Base-by-base conservation (phyloP, 2,329 filamentous ascomycete species). In the Exophiala sp. region DNA sequence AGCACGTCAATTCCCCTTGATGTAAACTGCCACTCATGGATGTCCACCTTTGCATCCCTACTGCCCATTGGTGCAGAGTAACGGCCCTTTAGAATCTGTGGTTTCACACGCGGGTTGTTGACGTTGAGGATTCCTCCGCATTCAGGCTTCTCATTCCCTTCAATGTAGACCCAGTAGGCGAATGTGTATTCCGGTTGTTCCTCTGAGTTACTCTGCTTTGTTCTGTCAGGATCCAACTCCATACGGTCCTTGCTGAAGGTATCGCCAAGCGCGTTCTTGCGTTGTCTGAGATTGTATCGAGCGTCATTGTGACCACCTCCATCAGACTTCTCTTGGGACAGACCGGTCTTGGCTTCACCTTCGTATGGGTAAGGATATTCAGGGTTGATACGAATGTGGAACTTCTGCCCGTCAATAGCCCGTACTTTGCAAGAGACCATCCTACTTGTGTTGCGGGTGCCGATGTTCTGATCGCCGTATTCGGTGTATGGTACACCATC, bases 1-100 rank as follows among this genome's bases (percentile, higher is more conserved):
- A 55, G 33, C 8, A 52, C 52, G 40, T 59, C 56, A 35, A 59
- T 56, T 16, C 54, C 54, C 38, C 40, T 52, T n/a, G 47, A 32
- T 12, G 50, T 46, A 20, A 57, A 54, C 36, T 39, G n/a, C 36
- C 36, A 39, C 18, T 39, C 36, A 14, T 14, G n/a, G 9, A 39
- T 14, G n/a, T 39, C 36, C n/a, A 18, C n/a, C 36, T 39, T 18
- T 14, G n/a, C 5, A 6, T 5, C 36, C 36, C 5, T 39, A 14
- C 18, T 5, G 6, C 18, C 36, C n/a, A 6, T 39, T 8, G 24
- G 24, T 29, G 42, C 34, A 35, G 36, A 33, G n/a, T 40, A 48
- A 3, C 47, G 52, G 16, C 47, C 51, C 4, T 41, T 42, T 12
- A 54, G 16, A 2, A 52, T 12, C 4, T 18, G 5, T 7, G n/a